phyloP scores from a whole-genome alignment of 495 filamentous ascomycete species.

The Filosporella fistucella region DNA sequence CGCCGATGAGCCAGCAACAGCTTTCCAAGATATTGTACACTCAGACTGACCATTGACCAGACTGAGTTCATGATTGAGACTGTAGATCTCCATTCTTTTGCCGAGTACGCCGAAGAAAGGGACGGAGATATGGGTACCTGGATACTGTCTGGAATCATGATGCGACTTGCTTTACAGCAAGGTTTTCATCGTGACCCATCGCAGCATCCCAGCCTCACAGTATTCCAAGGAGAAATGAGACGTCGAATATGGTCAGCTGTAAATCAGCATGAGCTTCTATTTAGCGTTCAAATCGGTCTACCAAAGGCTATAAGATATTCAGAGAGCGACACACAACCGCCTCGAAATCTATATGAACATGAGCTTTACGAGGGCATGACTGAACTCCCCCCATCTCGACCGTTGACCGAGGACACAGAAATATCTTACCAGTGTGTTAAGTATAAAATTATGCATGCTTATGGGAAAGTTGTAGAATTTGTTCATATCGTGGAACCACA shows the following conservation, averaged over 20 bases:
- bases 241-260: conserved; percentile 46
- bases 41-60: not conserved
- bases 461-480: conserved; percentile 17
- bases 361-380: conserved; percentile 21
- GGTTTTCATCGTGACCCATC: conserved; percentile 52
- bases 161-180: conserved; percentile 49
- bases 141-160: conserved; percentile 39
- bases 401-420: conserved; percentile 13
- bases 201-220: conserved; percentile 41
- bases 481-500: conserved; percentile 14
- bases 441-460: conserved; percentile 11
- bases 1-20: not conserved
- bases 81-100: conserved; percentile 39
- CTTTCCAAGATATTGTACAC: not conserved
- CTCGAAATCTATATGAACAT: conserved; percentile 16
- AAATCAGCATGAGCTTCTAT: conserved; percentile 17
- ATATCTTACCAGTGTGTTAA: conserved; percentile 17
- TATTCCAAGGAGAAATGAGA: conserved; percentile 54
- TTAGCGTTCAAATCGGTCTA: conserved; percentile 14
- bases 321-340: conserved; percentile 15
- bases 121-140: conserved; percentile 44
- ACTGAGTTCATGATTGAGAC: conserved; percentile 39
- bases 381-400: conserved; percentile 15
- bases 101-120: conserved; percentile 37
- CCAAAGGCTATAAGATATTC: conserved; percentile 15